Evolutionary conservation across 768 basidiomycete genomes (phyloP), one percentile per base, ranked within the genome.

Genomic region (Galerina sulciceps): DNA sequence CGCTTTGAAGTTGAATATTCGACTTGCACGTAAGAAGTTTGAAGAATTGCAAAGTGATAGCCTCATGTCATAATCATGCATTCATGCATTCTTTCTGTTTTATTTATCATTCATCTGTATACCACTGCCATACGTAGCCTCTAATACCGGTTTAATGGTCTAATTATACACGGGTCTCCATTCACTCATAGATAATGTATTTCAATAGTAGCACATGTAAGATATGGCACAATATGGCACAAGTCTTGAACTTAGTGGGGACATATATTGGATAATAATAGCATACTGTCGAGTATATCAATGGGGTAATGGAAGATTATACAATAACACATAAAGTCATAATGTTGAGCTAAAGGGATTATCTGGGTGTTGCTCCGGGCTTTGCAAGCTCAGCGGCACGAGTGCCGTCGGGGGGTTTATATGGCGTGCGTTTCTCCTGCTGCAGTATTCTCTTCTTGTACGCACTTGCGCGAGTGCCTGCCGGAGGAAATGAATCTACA

Each of bases 41-140:
- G 93, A 94, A 65, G 91, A 94, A 66, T 83, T 98, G 23, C 92
- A 94, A 71, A 88, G 85, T 9, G 88, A 90, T 70, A 87, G 84
- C 61, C 73, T 87, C 46, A 58, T 73, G 56, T 73, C 75, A 13
- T 78, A 67, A 69, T 62, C 18, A 31, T 46, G 23, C 53, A 41
- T 53, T 52, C 18, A 10, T 41, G 42, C 31, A 50, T 22, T 55
- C 41, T 55, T 43, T 41, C 31, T 44, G 18, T 23, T 18, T 36
- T 46, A 57, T 54, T 50, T 38, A 53, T 54, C 35, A 50, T 53
- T 58, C 67, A 62, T 49, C 31, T 65, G 60, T 68, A 65, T 57
- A 68, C 56, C 60, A 65, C 57, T 55, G 57, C 46, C 56, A 61
- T 61, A 22, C 59, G 50, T 26, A 55, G 38, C 40, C 45, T 47